Evolutionary conservation across 176 grass and related monocot species (phyloP).

Genomic region (Cenchrus purpureus): DNA sequence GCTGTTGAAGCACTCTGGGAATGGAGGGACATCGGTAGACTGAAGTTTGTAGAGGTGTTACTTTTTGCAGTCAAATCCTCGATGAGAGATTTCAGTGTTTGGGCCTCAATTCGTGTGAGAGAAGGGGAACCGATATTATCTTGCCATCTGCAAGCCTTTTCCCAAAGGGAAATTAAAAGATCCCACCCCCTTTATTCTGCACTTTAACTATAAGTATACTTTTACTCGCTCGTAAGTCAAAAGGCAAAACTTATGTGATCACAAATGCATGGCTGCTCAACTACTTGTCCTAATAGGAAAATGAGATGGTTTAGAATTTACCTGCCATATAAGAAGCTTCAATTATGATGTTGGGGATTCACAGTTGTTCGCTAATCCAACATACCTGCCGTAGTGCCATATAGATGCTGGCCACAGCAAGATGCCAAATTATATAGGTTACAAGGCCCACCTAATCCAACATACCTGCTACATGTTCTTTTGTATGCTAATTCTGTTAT

Average conservation of each 20-base stretch:
- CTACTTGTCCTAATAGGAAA: constrained; percentile 17
- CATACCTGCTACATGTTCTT: constrained; percentile 26
- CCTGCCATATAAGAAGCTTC: not conserved
- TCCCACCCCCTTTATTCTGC: too few relatives aligned
- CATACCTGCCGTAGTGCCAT: not conserved
- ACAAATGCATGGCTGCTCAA: constrained; percentile 9
- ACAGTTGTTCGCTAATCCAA: not conserved
- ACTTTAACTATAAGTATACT: too few relatives aligned
- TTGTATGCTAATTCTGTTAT: not conserved
- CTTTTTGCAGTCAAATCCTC: too few relatives aligned
- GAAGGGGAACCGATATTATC: not conserved
- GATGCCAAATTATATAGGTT: constrained; percentile 7
- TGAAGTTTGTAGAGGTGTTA: too few relatives aligned
- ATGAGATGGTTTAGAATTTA: not conserved
- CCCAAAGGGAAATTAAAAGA: not conserved
- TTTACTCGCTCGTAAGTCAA: not conserved
- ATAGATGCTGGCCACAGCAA: not conserved
- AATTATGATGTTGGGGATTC: not conserved
- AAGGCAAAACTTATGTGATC: not conserved
- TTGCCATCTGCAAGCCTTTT: not conserved
- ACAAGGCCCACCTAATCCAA: constrained; percentile 27
- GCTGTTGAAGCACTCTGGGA: not conserved
- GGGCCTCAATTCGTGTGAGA: too few relatives aligned
- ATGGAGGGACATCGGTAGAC: too few relatives aligned
- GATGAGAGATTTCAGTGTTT: too few relatives aligned